Evolutionary conservation across 2,329 filamentous ascomycete genomes (phyloP).

Genomic region (Plenodomus tracheiphilus): DNA sequence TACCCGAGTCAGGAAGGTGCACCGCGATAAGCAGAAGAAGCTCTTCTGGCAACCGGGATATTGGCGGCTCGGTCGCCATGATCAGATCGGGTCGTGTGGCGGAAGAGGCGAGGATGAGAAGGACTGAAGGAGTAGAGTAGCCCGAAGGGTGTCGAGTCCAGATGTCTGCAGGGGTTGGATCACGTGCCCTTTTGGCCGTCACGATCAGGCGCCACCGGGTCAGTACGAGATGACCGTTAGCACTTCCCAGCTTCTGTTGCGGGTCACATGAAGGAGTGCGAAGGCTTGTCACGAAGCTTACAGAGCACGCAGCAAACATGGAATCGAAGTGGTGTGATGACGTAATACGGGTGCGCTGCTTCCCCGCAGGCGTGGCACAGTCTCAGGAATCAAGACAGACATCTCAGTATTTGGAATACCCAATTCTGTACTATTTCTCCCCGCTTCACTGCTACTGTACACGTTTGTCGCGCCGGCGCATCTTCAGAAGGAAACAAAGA

Average conservation of each 20-base stretch:
- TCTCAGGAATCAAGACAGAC: not conserved
- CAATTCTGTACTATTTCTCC: not conserved
- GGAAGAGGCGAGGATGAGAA: not conserved
- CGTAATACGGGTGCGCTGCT: not conserved
- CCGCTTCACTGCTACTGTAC: not conserved
- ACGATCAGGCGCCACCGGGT: not conserved
- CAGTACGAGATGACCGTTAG: not conserved
- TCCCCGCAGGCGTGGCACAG: not conserved
- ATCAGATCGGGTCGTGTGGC: not conserved
- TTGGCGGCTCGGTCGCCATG: constrained; percentile 3
- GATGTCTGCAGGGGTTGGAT: not conserved
- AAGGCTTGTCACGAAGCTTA: not conserved
- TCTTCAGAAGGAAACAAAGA: constrained; percentile 28
- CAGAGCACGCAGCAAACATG: not conserved
- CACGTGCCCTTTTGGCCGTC: not conserved
- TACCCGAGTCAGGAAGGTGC: constrained; percentile 14
- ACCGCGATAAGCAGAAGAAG: constrained; percentile 20
- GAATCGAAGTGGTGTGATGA: not conserved
- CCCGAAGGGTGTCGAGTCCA: not conserved
- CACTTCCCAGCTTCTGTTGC: not conserved
- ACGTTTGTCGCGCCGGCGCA: constrained; percentile 9
- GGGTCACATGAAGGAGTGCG: too few relatives aligned
- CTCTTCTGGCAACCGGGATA: constrained; percentile 23
- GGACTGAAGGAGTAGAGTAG: not conserved
- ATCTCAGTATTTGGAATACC: not conserved